Base-by-base conservation (phyloP, 2,329 filamentous ascomycete species). In the Daldinia sp. region DNA sequence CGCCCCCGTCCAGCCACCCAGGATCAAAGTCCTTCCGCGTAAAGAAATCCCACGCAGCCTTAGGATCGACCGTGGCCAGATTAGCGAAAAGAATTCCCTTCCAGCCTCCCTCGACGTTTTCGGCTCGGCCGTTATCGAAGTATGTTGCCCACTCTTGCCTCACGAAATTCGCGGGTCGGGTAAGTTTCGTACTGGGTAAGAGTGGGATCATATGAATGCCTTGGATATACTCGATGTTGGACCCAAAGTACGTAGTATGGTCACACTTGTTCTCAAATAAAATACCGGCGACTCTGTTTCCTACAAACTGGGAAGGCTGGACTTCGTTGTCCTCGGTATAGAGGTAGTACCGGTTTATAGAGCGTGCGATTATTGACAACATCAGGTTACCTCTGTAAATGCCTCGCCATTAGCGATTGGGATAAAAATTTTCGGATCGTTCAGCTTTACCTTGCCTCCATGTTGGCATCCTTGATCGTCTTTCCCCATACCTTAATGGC, bases 261-360 rank as follows among this genome's bases (percentile, higher is more conserved):
- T 98, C 92, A 55, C 93, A 85, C 79, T 98, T 98, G 81, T 97
- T 97, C 78, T 98, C 94, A 72, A 97, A 98, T 7, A 96, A 75
- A 67, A 89, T 89, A 4, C 87, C 86, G 2, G 83, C 82, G 34
- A 84, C 87, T 77, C 91, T 93, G 82, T 98, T 98, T 39, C 81
- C 85, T 66, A 92, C 88, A 74, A 96, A 97, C n/a, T 89, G 80
- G 0, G 82, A 70, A 0, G 94, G 94, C 71, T 97, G 87, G 15
- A 83, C 78, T 52, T 78, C 82, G 76, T 97, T 97, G 76, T 85
- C 80, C 35, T 77, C 81, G 4, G 84, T 82, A 81, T 96, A 91
- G 48, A 97, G 85, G 79, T 96, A 97, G 80, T 98, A 97, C 58
- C 86, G 82, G 63, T 87, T 85, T 58, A 97, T 81, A 32, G 88